phyloP scores from a whole-genome alignment of 1,284 basidiomycete genomes.

The Nidula niveotomentosa region DNA sequence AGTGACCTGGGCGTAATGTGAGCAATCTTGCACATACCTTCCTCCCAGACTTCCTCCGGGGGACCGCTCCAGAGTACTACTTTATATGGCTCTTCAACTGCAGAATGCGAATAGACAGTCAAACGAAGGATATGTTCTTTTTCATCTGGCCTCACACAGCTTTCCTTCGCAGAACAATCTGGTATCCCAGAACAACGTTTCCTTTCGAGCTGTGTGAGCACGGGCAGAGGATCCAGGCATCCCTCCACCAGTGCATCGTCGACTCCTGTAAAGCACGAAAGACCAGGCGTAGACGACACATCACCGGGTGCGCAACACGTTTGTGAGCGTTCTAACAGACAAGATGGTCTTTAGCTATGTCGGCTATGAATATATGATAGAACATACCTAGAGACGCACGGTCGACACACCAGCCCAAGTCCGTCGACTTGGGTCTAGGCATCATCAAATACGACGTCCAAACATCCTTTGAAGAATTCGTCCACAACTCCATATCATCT shows the following conservation, averaged over 20 bases:
- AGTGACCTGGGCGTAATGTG: conserved; percentile 1
- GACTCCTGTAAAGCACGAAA: conserved; percentile 46
- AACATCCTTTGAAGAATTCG: conserved; percentile 22
- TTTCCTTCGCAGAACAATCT: conserved; percentile 30
- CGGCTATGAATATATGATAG: background rate
- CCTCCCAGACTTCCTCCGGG: conserved; percentile 61
- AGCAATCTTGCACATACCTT: conserved; percentile 45
- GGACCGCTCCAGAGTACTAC: conserved; percentile 61
- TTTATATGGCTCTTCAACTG: conserved; percentile 18
- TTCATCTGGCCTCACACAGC: conserved; percentile 47
- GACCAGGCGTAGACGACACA: conserved; percentile 13
- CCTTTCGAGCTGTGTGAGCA: conserved; percentile 34
- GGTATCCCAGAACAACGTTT: conserved; percentile 14
- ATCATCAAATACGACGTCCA: conserved; percentile 50
- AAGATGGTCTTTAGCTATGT: background rate
- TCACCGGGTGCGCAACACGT: conserved; percentile 21
- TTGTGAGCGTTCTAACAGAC: conserved; percentile 16
- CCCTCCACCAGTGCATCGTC: conserved; percentile 24
- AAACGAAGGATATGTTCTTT: conserved; percentile 51
- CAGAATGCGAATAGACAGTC: conserved; percentile 19
- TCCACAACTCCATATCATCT: conserved; percentile 50
- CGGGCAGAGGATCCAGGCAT: conserved; percentile 54
- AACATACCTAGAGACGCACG: conserved; percentile 27
- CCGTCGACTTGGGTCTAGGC: conserved; percentile 4
- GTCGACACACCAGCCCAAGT: conserved; percentile 61